Evolutionary conservation across 495 filamentous ascomycete species (phyloP).

Genomic region (Penicillium cataractarum): DNA sequence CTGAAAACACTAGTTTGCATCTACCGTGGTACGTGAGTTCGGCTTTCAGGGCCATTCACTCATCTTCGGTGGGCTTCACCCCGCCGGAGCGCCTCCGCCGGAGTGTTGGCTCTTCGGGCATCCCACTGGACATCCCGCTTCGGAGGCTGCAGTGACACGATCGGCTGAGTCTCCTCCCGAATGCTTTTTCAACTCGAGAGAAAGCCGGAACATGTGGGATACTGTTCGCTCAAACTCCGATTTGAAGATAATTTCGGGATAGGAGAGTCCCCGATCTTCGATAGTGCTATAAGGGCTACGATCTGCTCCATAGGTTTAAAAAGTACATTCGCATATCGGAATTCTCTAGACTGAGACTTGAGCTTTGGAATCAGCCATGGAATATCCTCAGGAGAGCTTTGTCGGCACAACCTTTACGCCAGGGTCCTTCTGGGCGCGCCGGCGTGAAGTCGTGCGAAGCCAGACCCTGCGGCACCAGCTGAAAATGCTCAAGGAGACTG

Average conservation of each 20-base stretch:
- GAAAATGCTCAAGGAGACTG: conserved; percentile 54
- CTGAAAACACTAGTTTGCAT: background rate
- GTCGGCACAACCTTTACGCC: conserved; percentile 31
- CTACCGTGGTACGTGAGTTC: background rate
- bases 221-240: conserved; percentile 20
- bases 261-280: background rate
- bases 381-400: conserved; percentile 42
- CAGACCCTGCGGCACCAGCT: conserved; percentile 52
- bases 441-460: conserved; percentile 44
- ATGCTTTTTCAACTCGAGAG: background rate
- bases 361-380: conserved; percentile 14
- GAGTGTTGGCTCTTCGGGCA: conserved; percentile 18
- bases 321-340: background rate
- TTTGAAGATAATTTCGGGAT: background rate
- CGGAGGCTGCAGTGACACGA: conserved; percentile 1
- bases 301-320: background rate
- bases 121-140: conserved; percentile 17
- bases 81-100: conserved; percentile 28
- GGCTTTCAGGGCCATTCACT: background rate
- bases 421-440: conserved; percentile 37
- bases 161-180: background rate
- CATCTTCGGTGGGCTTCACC: background rate
- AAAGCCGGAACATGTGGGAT: background rate
- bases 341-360: background rate
- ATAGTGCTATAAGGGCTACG: conserved; percentile 11